These are phyloP conservation scores for Globisporangium paddicum DNA, from an alignment of 352 stramenopile genomes.

Conservation along the genomic window DNA sequence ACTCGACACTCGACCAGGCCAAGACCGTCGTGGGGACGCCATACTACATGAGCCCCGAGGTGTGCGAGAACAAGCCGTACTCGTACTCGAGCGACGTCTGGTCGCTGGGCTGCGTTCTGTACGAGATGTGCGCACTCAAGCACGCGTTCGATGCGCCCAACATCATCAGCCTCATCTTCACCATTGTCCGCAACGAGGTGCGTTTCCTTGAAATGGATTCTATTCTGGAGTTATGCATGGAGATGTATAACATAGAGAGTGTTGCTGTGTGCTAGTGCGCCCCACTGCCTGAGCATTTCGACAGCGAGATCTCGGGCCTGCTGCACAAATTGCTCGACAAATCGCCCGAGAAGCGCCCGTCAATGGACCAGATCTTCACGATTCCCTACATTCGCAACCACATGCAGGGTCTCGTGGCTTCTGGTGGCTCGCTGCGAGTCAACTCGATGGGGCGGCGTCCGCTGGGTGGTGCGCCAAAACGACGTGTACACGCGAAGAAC, in stretches of 20 bases:
- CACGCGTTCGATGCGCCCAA: constrained; percentile 85
- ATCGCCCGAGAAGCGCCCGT: constrained; percentile 45
- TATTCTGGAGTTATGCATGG: neutral
- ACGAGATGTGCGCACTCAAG: constrained; percentile 83
- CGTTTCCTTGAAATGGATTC: neutral
- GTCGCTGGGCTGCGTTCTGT: constrained; percentile 90
- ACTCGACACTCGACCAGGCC: constrained; percentile 82
- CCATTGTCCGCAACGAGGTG: constrained; percentile 81
- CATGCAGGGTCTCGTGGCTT: constrained; percentile 65
- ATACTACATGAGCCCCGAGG: constrained; percentile 93
- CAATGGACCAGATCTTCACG: constrained; percentile 72
- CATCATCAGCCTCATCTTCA: constrained; percentile 78
- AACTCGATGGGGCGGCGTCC: constrained; percentile 30
- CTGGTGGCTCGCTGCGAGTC: constrained; percentile 48
- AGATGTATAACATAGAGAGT: neutral
- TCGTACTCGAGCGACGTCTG: constrained; percentile 91
- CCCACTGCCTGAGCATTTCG: constrained; percentile 51
- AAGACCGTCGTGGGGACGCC: constrained; percentile 90
- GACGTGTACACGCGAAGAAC: constrained; percentile 41
- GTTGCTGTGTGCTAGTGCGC: constrained; percentile 25
- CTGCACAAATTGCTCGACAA: constrained; percentile 62
- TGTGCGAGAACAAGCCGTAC: constrained; percentile 92
- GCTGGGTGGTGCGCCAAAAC: constrained; percentile 25
- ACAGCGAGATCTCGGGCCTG: constrained; percentile 47
- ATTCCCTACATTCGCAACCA: constrained; percentile 72